Percentiles rank a stretch among this genome's conserved stretches.
phyloP scores from a whole-genome alignment of 306 rosid species.

The Gastrolobium bilobum region DNA sequence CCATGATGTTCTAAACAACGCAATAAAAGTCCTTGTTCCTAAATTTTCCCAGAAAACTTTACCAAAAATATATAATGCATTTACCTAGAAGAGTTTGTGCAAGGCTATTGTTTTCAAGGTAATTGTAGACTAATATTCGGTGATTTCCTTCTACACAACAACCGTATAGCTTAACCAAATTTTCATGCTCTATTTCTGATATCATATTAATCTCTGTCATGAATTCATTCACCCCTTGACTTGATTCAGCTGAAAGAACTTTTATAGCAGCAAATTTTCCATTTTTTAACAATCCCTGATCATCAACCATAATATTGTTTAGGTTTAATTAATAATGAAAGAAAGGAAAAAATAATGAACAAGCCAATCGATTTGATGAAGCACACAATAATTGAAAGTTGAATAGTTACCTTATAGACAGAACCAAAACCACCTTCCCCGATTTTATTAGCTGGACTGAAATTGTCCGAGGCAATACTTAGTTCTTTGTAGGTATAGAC shows the following conservation, averaged over 20 bases:
- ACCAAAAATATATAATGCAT: slow-evolving; percentile 25
- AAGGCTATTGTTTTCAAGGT: slow-evolving; percentile 93
- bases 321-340: slow-evolving; percentile 35
- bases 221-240: slow-evolving; percentile 89
- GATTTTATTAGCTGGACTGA: slow-evolving; percentile 74
- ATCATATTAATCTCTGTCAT: slow-evolving; percentile 93
- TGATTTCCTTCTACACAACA: slow-evolving; percentile 88
- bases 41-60: slow-evolving; percentile 12
- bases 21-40: neutral
- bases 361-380: slow-evolving; percentile 27
- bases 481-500: slow-evolving; percentile 76
- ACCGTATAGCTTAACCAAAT: slow-evolving; percentile 90
- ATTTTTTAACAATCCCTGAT: slow-evolving; percentile 82
- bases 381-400: slow-evolving; percentile 36
- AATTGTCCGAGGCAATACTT: slow-evolving; percentile 72
- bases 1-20: neutral
- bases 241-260: slow-evolving; percentile 93
- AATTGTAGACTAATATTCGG: slow-evolving; percentile 90
- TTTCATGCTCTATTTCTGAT: slow-evolving; percentile 84
- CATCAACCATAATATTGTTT: slow-evolving; percentile 46
- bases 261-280: slow-evolving; percentile 93
- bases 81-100: slow-evolving; percentile 86
- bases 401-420: slow-evolving; percentile 78
- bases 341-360: slow-evolving; percentile 13
- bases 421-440: slow-evolving; percentile 99